Evolutionary conservation across 2,329 filamentous ascomycete genomes (phyloP).

Genomic region (Colletotrichum eremochloae): DNA sequence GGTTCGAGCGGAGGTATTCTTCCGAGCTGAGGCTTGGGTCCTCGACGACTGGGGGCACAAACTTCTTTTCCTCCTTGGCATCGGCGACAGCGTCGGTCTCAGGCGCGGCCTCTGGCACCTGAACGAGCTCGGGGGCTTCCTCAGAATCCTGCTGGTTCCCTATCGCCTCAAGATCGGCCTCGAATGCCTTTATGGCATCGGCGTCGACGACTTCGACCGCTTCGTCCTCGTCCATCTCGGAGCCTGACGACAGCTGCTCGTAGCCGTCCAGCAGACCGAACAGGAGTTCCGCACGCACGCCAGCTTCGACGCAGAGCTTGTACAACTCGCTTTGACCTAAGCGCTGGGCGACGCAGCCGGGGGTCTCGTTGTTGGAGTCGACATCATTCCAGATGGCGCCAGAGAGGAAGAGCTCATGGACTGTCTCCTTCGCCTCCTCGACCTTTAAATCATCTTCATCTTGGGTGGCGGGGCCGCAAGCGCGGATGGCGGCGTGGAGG

Average conservation of each 20-base stretch:
- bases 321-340: slow-evolving; percentile 81
- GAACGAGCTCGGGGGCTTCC: slow-evolving; percentile 46
- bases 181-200: slow-evolving; percentile 49
- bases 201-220: slow-evolving; percentile 60
- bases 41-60: slow-evolving; percentile 53
- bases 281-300: slow-evolving; percentile 89
- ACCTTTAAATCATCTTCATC: slow-evolving; percentile 56
- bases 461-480: slow-evolving; percentile 65
- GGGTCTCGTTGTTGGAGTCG: slow-evolving; percentile 87
- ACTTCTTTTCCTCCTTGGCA: slow-evolving; percentile 47
- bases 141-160: slow-evolving; percentile 46
- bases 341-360: slow-evolving; percentile 84
- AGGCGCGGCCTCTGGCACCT: slow-evolving; percentile 33
- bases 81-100: slow-evolving; percentile 23
- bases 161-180: slow-evolving; percentile 49
- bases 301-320: slow-evolving; percentile 86
- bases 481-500: slow-evolving; percentile 90
- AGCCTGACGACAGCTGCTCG: slow-evolving; percentile 74
- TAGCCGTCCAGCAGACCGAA: slow-evolving; percentile 87
- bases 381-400: slow-evolving; percentile 99
- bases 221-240: slow-evolving; percentile 62
- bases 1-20: slow-evolving; percentile 75
- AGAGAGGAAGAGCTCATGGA: slow-evolving; percentile 83
- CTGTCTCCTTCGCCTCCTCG: slow-evolving; percentile 74
- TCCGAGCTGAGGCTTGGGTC: slow-evolving; percentile 70